Evolutionary conservation across 1,284 basidiomycete species (phyloP).

Genomic region (Melampsora abietis-canadensis): DNA sequence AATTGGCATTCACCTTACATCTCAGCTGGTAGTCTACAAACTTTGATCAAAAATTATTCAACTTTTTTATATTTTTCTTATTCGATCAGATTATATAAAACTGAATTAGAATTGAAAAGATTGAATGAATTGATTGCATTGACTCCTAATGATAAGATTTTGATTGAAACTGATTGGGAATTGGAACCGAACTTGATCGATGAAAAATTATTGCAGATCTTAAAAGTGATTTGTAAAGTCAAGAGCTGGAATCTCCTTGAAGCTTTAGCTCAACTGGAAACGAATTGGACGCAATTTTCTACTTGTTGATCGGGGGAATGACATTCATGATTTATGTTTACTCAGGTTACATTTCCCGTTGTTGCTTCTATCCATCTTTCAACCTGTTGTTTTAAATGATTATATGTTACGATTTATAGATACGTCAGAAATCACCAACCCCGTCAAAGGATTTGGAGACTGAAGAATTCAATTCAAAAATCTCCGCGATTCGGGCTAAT

Average conservation of each 20-base stretch:
- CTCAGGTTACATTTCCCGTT: no score
- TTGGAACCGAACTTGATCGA: not conserved
- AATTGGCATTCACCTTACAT: conserved; percentile 26
- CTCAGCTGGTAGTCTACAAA: not conserved
- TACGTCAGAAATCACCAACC: no score
- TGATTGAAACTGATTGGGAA: conserved; percentile 22
- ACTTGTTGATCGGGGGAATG: no score
- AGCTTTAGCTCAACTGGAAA: not conserved
- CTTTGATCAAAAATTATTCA: not conserved
- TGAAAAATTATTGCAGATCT: not conserved
- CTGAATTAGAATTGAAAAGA: not conserved
- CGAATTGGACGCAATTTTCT: not conserved
- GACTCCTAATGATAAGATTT: conserved; percentile 13
- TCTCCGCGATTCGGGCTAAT: no score
- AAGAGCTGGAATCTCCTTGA: not conserved
- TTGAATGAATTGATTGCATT: not conserved
- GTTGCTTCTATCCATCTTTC: no score
- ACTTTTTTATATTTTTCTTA: conserved; percentile 19
- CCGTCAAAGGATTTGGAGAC: no score
- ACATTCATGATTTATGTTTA: no score
- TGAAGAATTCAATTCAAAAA: no score
- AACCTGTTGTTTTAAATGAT: no score
- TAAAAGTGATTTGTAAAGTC: not conserved
- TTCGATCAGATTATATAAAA: not conserved
- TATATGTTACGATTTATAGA: no score